Percentiles rank a stretch among this genome's conserved stretches.
These are phyloP conservation scores for Umbelopsis sp. DNA, from an alignment of 192 early-diverging fungal species.

Conservation along the genomic window DNA sequence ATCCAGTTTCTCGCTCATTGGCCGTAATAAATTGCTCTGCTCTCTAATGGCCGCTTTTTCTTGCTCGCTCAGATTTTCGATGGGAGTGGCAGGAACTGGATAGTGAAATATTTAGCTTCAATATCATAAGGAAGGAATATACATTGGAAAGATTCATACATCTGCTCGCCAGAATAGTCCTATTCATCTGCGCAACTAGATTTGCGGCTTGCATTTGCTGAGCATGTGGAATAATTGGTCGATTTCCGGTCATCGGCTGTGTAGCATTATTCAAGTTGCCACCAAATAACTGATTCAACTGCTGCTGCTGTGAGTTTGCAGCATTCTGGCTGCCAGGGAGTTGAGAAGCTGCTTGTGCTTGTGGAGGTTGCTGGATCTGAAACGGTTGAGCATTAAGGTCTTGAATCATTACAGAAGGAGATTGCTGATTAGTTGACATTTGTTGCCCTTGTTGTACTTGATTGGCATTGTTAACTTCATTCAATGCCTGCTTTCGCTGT, in stretches of 20 bases:
- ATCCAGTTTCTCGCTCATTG: conserved; percentile 49
- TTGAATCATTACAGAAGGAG: conserved; percentile 3
- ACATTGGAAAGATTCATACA: background rate
- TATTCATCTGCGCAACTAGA: conserved; percentile 8
- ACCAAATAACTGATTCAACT: background rate
- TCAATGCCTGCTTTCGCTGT: background rate
- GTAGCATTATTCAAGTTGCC: background rate
- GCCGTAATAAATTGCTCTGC: conserved; percentile 37
- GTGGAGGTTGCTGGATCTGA: conserved; percentile 18
- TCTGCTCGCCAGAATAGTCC: background rate
- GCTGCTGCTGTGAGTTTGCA: conserved; percentile 5
- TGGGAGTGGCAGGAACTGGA: conserved; percentile 27
- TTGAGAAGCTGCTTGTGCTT: background rate
- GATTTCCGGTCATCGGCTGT: background rate
- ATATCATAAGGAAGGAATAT: background rate
- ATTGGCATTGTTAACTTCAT: background rate
- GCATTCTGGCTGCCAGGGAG: conserved; percentile 7
- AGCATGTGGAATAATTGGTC: conserved; percentile 1
- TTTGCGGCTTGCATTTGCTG: conserved; percentile 26
- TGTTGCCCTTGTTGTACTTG: conserved; percentile 1
- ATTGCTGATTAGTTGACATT: background rate
- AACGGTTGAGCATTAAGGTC: background rate
- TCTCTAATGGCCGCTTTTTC: conserved; percentile 48
- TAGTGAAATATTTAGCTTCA: background rate
- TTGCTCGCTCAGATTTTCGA: conserved; percentile 40